Conservation (phyloP, 1,284 basidiomycete species). For the Naganishia albida region DNA sequence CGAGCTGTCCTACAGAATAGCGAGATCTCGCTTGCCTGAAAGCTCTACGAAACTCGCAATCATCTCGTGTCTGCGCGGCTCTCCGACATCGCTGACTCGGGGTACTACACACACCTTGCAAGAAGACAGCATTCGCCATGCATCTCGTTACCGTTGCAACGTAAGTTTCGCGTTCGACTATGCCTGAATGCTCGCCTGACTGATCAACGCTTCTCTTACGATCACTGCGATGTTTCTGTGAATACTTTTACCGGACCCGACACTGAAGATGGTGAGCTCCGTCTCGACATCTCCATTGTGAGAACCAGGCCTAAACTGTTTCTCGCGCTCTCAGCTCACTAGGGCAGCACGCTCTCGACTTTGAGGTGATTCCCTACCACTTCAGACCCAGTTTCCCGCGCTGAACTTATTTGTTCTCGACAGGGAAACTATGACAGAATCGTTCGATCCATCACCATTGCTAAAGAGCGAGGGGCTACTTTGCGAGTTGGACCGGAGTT, state of each 20-base stretch:
- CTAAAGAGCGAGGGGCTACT: conserved; percentile 84
- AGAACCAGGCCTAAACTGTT: too few species aligned
- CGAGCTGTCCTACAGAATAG: background rate
- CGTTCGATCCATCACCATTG: conserved; percentile 79
- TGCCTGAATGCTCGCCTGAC: conserved; percentile 37
- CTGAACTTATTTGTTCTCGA: conserved; percentile 11
- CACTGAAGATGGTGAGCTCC: conserved; percentile 8
- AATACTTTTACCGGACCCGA: background rate
- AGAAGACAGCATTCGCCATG: conserved; percentile 33
- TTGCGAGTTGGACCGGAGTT: conserved; percentile 96
- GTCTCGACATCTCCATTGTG: too few species aligned
- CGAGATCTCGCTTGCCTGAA: background rate
- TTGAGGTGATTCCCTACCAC: conserved; percentile 61
- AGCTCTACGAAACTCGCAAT: background rate
- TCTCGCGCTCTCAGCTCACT: conserved; percentile 64
- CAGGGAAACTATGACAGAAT: conserved; percentile 92
- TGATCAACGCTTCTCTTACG: conserved; percentile 55
- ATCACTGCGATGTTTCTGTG: background rate
- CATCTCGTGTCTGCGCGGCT: background rate
- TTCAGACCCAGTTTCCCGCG: background rate
- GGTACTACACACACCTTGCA: background rate
- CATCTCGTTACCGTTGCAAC: conserved; percentile 55
- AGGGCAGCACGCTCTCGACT: conserved; percentile 96
- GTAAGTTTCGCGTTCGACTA: conserved; percentile 37
- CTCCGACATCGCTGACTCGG: background rate